Percentiles rank a stretch among this genome's conserved stretches.
These are phyloP conservation scores for Claviceps humidiphila DNA, from an alignment of 2,329 filamentous ascomycete species.

Conservation along the genomic window DNA sequence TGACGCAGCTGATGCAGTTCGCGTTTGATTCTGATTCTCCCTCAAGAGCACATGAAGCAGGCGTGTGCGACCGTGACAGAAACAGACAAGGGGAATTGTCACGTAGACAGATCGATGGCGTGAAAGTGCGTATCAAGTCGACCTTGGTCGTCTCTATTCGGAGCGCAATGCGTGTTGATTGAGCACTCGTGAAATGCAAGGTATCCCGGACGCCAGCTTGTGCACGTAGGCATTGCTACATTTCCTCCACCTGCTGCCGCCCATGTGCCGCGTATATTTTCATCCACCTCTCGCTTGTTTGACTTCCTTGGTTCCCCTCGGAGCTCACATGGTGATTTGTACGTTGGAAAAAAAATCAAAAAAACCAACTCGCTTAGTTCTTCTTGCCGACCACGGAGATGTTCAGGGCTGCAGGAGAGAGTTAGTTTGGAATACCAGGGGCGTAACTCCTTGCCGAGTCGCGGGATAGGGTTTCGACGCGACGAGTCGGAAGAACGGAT, in stretches of 20 bases:
- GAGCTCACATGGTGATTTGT: background rate
- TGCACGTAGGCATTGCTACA: constrained; percentile 25
- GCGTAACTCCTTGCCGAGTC: no score
- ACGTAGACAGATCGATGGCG: background rate
- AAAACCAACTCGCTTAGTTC: constrained; percentile 16
- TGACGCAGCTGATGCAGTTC: no score
- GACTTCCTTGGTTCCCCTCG: background rate
- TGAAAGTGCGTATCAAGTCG: constrained; percentile 19
- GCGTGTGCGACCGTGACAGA: no score
- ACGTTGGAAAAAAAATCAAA: background rate
- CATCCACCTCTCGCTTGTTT: constrained; percentile 11
- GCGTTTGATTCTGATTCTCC: no score
- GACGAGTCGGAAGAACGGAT: background rate
- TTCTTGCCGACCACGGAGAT: constrained; percentile 46
- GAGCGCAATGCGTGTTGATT: constrained; percentile 13
- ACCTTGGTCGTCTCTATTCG: constrained; percentile 25
- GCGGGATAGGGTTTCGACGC: no score
- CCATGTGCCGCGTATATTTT: constrained; percentile 3
- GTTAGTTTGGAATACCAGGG: background rate
- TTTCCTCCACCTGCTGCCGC: constrained; percentile 10
- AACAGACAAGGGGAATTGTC: no score
- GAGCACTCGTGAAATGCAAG: constrained; percentile 35
- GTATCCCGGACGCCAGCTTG: constrained; percentile 41
- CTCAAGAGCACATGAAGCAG: no score
- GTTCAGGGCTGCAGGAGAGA: constrained; percentile 27